These are phyloP conservation scores for Prasinococcaceae sp. DNA, from an alignment of 139 green algal species.

Conservation along the genomic window DNA sequence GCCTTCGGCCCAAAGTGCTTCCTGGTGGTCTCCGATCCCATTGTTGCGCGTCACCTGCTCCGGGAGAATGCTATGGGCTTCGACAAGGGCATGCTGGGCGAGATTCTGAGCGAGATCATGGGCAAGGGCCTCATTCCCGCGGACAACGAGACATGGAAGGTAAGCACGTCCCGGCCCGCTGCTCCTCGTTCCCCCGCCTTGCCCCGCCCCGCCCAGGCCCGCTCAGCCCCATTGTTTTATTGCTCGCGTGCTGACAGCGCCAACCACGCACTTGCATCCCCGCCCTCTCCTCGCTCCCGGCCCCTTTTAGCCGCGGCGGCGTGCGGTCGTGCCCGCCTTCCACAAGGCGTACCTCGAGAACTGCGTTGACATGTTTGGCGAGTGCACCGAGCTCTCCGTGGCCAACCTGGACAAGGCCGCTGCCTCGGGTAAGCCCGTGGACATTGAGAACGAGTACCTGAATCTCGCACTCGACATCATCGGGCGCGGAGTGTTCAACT, in stretches of 20 bases:
- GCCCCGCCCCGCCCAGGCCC: too few relatives aligned
- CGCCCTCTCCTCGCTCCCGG: too few relatives aligned
- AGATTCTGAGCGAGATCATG: constrained; percentile 94
- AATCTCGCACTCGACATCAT: constrained; percentile 93
- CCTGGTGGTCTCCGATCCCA: constrained; percentile 91
- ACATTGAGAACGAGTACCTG: constrained; percentile 2
- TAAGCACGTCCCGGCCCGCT: background rate
- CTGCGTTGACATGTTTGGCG: constrained; percentile 69
- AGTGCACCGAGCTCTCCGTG: constrained; percentile 49
- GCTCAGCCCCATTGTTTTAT: too few relatives aligned
- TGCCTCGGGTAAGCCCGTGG: constrained; percentile 6
- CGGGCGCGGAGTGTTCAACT: constrained; percentile 97
- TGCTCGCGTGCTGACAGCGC: too few relatives aligned
- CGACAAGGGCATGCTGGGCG: constrained; percentile 77
- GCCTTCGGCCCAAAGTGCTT: constrained; percentile 97
- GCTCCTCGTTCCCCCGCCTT: background rate
- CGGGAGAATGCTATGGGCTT: constrained; percentile 86
- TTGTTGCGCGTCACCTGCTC: constrained; percentile 76
- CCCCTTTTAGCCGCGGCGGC: constrained; percentile 27
- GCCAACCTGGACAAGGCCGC: constrained; percentile 34
- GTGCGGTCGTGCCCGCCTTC: constrained; percentile 65
- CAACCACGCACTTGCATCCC: background rate
- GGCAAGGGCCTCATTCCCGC: constrained; percentile 81
- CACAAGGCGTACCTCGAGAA: constrained; percentile 46
- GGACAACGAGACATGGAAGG: constrained; percentile 76